Percentiles rank a stretch among this genome's conserved stretches.
phyloP scores from a whole-genome alignment of 2,329 filamentous ascomycete genomes.

The Nemania abortiva region DNA sequence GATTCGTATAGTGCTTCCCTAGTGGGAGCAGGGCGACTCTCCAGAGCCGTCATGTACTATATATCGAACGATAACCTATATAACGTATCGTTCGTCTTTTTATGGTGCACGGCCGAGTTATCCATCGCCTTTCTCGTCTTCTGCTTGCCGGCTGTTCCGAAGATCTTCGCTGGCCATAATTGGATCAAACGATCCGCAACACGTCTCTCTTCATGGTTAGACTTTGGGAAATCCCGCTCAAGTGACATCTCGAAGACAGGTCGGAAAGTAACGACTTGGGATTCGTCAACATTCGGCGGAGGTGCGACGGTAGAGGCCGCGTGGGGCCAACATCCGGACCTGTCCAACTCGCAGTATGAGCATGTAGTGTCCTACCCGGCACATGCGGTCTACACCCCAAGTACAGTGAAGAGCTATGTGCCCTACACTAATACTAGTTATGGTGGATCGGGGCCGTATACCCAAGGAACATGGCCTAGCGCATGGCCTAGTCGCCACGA shows the following conservation, averaged over 20 bases:
- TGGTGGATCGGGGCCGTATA: not conserved
- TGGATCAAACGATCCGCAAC: slow-evolving; percentile 7
- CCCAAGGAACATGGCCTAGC: not conserved
- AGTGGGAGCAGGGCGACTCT: slow-evolving; percentile 23
- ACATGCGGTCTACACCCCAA: not conserved
- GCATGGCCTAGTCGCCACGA: not conserved
- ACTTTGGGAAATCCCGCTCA: slow-evolving; percentile 1
- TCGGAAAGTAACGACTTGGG: not conserved
- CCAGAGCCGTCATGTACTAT: slow-evolving; percentile 29
- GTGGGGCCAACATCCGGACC: not conserved
- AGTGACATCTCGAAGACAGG: not conserved
- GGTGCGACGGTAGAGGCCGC: not conserved
- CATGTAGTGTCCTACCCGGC: not conserved
- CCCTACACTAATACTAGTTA: not conserved
- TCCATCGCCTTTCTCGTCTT: slow-evolving; percentile 29
- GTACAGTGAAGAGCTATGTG: not conserved
- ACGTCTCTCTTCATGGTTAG: slow-evolving; percentile 1
- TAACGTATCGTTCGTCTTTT: slow-evolving; percentile 24
- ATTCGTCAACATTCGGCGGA: slow-evolving; percentile 5
- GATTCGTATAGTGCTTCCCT: slow-evolving; percentile 18
- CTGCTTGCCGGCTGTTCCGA: slow-evolving; percentile 29
- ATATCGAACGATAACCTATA: slow-evolving; percentile 29
- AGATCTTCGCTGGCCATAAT: slow-evolving; percentile 23
- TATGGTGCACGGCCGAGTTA: slow-evolving; percentile 35
- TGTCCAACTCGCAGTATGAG: not conserved